These are phyloP conservation scores for Podospora australis DNA, from an alignment of 495 filamentous ascomycete species.

Conservation along the genomic window DNA sequence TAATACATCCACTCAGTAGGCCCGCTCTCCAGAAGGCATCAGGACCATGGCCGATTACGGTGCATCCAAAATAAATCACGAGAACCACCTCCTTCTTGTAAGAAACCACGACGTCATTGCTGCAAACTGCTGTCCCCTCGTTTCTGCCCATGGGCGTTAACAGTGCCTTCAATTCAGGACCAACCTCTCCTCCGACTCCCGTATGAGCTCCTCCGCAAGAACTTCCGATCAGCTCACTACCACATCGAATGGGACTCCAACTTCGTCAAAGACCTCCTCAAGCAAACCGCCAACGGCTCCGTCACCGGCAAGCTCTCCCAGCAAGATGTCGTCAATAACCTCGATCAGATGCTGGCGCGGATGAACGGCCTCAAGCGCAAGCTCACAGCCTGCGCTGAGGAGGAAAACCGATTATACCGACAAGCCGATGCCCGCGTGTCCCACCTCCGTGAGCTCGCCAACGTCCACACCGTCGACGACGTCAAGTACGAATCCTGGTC, in stretches of 20 bases:
- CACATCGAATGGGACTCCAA: slow-evolving; percentile 73
- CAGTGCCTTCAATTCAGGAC: slow-evolving; percentile 50
- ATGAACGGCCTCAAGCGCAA: slow-evolving; percentile 86
- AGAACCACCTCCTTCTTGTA: slow-evolving; percentile 43
- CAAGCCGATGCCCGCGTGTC: slow-evolving; percentile 69
- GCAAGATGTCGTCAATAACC: slow-evolving; percentile 62
- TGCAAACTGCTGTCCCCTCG: too few species aligned
- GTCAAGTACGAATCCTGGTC: slow-evolving; percentile 94
- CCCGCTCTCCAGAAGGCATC: not conserved
- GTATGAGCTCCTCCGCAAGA: slow-evolving; percentile 82
- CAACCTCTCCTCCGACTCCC: slow-evolving; percentile 91
- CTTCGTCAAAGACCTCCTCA: slow-evolving; percentile 60
- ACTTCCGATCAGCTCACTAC: slow-evolving; percentile 83
- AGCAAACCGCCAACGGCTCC: slow-evolving; percentile 60
- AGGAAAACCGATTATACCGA: slow-evolving; percentile 65
- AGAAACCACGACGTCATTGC: slow-evolving; percentile 13
- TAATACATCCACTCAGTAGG: too few species aligned
- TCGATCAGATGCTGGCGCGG: slow-evolving; percentile 77
- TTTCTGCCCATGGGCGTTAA: not conserved
- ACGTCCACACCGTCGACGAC: slow-evolving; percentile 76
- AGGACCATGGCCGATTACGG: slow-evolving; percentile 39
- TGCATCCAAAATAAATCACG: slow-evolving; percentile 40
- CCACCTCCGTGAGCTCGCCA: slow-evolving; percentile 72
- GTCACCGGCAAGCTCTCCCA: slow-evolving; percentile 53
- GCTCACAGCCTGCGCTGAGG: slow-evolving; percentile 66